Base-by-base conservation (phyloP, 305 asterid species). In the Plantago coronopus region DNA sequence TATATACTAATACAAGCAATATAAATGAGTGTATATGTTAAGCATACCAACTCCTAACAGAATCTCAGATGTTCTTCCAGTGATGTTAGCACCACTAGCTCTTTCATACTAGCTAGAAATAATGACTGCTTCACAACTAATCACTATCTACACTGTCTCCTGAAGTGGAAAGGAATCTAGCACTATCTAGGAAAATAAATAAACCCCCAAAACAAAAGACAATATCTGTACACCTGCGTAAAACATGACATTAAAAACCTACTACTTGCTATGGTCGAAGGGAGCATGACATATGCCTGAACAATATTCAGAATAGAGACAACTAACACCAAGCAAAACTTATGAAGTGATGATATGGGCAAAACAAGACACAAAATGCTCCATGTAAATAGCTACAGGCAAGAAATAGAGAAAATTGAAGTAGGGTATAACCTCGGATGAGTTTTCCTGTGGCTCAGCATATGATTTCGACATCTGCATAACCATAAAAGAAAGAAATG, bases 371-470 rank as follows among this genome's bases (percentile, higher is more conserved):
- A 10, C 38, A 48, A 38, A 17, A 14, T 12, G 2, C 5, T 51
- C 23, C 5, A 21, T 13, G 21, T 5, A 22, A 51, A 22, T 15
- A 18, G 58, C 40, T 15, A 53, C 3, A 14, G 10, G 14, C 23
- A 21, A 53, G 6, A 14, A 0, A 22, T n/a, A 21, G 17, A 50
- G 18, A 15, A 23, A 16, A 51, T n/a, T 17, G 43, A 40, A 7
- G n/a, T 44, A 29, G 68, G 55, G 67, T 70, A 64, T 75, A 61
- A 93, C 99, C 97, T 93, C 97, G 20, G 74, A 47, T 37, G 94
- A 69, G 70, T 68, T 73, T 67, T 85, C 95, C 66, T 77, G 87
- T 20, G 75, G 69, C 69, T 85, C 96, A 51, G 48, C 77, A 60
- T 62, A 69, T 57, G 88, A 77, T 73, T 80, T 83, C 4, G 87